Base-by-base conservation (phyloP, 805 yeast genomes). In the Myxozyma vanderwaltii region DNA sequence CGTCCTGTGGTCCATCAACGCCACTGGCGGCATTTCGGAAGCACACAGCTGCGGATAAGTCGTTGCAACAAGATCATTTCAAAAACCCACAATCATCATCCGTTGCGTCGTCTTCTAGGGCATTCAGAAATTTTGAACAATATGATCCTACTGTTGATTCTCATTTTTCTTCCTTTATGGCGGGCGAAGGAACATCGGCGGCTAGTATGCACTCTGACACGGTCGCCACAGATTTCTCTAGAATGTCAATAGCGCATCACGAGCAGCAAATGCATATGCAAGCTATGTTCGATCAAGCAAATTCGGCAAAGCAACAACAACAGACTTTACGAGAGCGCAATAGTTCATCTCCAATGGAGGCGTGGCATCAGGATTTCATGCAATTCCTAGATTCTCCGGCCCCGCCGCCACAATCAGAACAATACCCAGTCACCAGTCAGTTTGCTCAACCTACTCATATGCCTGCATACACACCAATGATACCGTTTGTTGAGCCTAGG, bases 1-100 rank as follows among this genome's bases (percentile, higher is more conserved):
- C 61, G 12, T 43, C 58, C n/a, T 62, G 65, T 45, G 65, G 65
- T 3, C 65, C 65, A 2, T 59, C 65, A 3, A 62, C 64, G 52
- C 58, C 65, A 17, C 51, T 62, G 19, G 7, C 41, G 21, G 51
- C 51, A 12, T 26, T 62, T 12, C 51, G 31, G 26, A 62, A 62
- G 51, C 65, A 62, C 40, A 54, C 63, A 17, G 44, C 45, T 3
- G 47, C 44, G 29, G 65, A 62, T 38, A 40, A 51, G n/a, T 56
- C 65, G 19, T 49, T 56, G 4, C 65, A 58, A 19, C 63, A 54
- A 21, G 63, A 61, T 48, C 50, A 59, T 15, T 38, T 58, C 7
- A 46, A 17, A 4, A 17, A 41, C 23, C 17, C 53, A 10, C 38
- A 50, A 1, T 39, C 63, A 12, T 19, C 47, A 5, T 43, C 54